phyloP scores from a whole-genome alignment of 768 basidiomycete genomes.

The Mycena maculata region DNA sequence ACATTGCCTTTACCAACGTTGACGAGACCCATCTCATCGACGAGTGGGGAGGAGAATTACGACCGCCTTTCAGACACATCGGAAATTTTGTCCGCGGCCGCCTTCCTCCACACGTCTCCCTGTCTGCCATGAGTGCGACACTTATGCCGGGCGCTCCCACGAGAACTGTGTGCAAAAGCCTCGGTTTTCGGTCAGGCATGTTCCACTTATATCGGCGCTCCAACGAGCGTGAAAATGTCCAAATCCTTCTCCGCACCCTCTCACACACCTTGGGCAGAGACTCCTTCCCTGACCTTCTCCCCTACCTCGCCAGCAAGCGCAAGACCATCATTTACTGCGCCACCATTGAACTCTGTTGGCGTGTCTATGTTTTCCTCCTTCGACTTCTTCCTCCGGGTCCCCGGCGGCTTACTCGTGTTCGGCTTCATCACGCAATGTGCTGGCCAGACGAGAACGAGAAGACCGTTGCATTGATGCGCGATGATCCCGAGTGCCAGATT shows the following conservation, averaged over 20 bases:
- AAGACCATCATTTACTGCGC: slow-evolving; percentile 31
- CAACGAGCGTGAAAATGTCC: slow-evolving; percentile 24
- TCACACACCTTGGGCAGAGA: slow-evolving; percentile 17
- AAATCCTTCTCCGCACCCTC: slow-evolving; percentile 7
- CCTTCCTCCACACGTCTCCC: slow-evolving; percentile 12
- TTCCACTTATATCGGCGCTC: slow-evolving; percentile 19
- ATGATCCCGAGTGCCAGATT: slow-evolving; percentile 24
- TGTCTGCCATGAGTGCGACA: slow-evolving; percentile 23
- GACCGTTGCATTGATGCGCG: slow-evolving; percentile 23
- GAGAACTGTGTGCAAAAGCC: slow-evolving; percentile 9
- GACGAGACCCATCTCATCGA: slow-evolving; percentile 27
- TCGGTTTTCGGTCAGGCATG: slow-evolving; percentile 10
- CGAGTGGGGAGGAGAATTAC: slow-evolving; percentile 24
- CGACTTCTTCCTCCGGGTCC: slow-evolving; percentile 16
- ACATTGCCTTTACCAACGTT: neutral
- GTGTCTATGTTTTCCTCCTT: slow-evolving; percentile 25
- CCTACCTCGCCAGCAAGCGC: slow-evolving; percentile 13
- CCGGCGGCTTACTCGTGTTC: slow-evolving; percentile 12
- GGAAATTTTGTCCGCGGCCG: slow-evolving; percentile 21
- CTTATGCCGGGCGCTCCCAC: slow-evolving; percentile 22
- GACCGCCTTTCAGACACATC: slow-evolving; percentile 13
- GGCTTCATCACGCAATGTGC: slow-evolving; percentile 29
- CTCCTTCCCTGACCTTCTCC: slow-evolving; percentile 20
- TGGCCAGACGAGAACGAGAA: slow-evolving; percentile 26
- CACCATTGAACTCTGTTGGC: slow-evolving; percentile 29